These are phyloP conservation scores for Podila horticola DNA, from an alignment of 192 early-diverging fungal species.

Conservation along the genomic window DNA sequence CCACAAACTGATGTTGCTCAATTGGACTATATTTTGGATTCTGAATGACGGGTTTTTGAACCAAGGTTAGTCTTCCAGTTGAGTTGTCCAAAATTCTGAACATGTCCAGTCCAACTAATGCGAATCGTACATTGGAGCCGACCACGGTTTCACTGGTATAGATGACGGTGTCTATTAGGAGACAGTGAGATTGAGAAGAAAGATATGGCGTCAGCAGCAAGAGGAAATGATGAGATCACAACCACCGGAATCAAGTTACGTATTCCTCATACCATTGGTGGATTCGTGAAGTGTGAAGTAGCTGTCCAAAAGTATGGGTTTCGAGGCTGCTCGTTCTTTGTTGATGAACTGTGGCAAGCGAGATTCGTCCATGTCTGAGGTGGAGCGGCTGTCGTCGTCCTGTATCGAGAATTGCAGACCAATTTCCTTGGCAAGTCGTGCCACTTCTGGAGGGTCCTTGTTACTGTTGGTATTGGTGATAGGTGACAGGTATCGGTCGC, in stretches of 20 bases:
- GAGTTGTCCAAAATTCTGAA: no score
- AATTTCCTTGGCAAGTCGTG: background rate
- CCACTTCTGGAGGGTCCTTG: background rate
- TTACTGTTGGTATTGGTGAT: background rate
- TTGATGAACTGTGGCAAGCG: conserved; percentile 22
- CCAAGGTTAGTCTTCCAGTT: no score
- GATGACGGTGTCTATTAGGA: conserved; percentile 35
- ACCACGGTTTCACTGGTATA: conserved; percentile 51
- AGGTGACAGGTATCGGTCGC: conserved; percentile 17
- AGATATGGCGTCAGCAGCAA: background rate
- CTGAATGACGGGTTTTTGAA: conserved; percentile 4
- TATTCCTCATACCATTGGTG: conserved; percentile 20
- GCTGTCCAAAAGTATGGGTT: conserved; percentile 51
- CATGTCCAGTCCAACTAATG: no score
- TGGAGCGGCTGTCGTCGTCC: background rate
- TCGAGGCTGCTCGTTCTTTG: background rate
- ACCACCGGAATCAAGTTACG: background rate
- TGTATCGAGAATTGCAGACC: background rate
- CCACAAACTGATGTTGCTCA: conserved; percentile 31
- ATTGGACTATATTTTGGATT: conserved; percentile 42
- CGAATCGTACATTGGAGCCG: conserved; percentile 30
- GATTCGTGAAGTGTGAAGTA: conserved; percentile 55
- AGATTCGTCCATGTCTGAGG: background rate
- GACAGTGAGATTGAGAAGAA: background rate
- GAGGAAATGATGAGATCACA: background rate